Conservation (phyloP, 2,329 filamentous ascomycete genomes). For the Stenocarpella maydis region DNA sequence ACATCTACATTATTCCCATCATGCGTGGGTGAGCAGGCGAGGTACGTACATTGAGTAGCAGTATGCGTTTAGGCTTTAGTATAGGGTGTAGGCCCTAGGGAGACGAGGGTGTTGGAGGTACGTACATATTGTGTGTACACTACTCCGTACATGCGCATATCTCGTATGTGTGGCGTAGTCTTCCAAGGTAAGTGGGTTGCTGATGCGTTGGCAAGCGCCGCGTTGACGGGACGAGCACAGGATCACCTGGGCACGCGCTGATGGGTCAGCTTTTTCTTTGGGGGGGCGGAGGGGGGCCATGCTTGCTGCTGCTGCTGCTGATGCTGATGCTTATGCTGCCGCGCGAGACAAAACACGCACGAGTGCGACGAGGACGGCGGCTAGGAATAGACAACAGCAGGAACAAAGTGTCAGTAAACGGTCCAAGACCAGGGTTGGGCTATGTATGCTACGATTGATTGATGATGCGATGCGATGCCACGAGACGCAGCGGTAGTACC, state of each 20-base stretch:
- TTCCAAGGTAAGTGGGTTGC: slow-evolving; percentile 11
- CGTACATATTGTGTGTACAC: background rate
- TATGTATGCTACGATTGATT: background rate
- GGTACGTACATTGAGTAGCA: too few relatives aligned
- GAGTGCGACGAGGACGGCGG: background rate
- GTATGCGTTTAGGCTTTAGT: too few relatives aligned
- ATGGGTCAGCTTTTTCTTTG: slow-evolving; percentile 13
- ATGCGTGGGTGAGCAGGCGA: background rate
- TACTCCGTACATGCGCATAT: too few relatives aligned
- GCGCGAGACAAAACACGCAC: background rate
- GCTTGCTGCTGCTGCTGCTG: too few relatives aligned
- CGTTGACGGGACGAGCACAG: slow-evolving; percentile 17
- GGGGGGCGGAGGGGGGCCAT: too few relatives aligned
- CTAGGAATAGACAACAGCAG: background rate
- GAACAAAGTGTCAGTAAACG: slow-evolving; percentile 1
- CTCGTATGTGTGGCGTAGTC: too few relatives aligned
- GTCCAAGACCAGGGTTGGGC: slow-evolving; percentile 5
- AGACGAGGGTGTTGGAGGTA: too few relatives aligned
- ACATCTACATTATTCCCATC: too few relatives aligned
- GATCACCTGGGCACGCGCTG: slow-evolving; percentile 17
- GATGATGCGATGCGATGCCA: slow-evolving; percentile 5
- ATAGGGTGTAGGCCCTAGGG: too few relatives aligned
- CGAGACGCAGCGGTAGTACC: background rate
- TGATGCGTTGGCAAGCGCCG: slow-evolving; percentile 31
- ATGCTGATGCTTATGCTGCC: too few relatives aligned